Evolutionary conservation across 2,329 filamentous ascomycete species (phyloP), one percentile per base, ranked within the genome.

Genomic region (Exophiala calicioides): DNA sequence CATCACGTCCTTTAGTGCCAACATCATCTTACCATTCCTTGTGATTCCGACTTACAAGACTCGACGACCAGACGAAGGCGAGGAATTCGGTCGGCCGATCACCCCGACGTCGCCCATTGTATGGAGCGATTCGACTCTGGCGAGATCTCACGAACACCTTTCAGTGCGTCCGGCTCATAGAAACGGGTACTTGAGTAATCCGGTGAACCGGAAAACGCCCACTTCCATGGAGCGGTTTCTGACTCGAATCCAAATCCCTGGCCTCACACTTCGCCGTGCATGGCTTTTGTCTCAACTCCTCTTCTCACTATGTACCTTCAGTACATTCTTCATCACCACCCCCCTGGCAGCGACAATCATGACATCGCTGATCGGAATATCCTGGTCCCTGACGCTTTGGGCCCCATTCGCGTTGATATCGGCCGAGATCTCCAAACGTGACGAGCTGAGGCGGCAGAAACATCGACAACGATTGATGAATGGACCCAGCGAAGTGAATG

Each of bases 401-500:
- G 91, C 90, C 0, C 91, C 91, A 0, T 97, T 91, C 72, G 90
- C 91, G 29, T 86, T 97, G 59, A 96, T 97, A 64, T 90, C 88
- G 34, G 88, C 88, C 4, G 91, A 97, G 66, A 90, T 97, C 53
- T 87, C 86, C 51, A 86, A 84, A 50, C 84, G 89, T 4, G 88
- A 95, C 62, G 78, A 83, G 36, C 74, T 77, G 40, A 76, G 81
- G 16, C 70, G 75, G 9, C 66, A 71, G 19, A 68, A 73, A 16
- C 68, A 67, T 6, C 60, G 62, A 5, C 67, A 66, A 3, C 63
- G 63, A 60, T 30, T 53, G 18, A 44, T 50, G 5, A 44, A 50
- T 26, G 48, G 46, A 18, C n/a, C n/a, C n/a, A n/a, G n/a, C n/a
- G n/a, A n/a, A n/a, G n/a, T n/a, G n/a, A 59, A 65, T 57, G 58